phyloP scores from a whole-genome alignment of 2,329 filamentous ascomycete species.

The Dactylellina leptospora region DNA sequence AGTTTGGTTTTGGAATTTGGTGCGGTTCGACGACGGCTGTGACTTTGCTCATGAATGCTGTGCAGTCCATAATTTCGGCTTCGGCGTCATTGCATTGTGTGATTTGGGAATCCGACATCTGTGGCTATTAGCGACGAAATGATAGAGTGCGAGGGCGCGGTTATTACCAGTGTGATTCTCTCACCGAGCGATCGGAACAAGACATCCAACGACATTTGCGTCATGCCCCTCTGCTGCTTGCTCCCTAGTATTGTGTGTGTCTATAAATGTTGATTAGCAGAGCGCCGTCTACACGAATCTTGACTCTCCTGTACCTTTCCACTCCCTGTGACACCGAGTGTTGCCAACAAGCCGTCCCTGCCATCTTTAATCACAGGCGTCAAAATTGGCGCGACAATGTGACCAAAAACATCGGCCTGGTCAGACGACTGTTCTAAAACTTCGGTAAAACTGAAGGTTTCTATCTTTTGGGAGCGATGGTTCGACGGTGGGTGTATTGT shows the following conservation, averaged over 20 bases:
- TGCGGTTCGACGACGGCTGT: conserved; percentile 41
- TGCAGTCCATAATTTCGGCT: conserved; percentile 31
- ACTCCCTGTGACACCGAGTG: conserved; percentile 90
- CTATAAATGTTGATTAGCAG: conserved; percentile 63
- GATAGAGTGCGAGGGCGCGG: background rate
- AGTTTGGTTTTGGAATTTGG: conserved; percentile 46
- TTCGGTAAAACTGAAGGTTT: conserved; percentile 91
- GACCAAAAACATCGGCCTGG: conserved; percentile 86
- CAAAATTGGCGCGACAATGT: conserved; percentile 77
- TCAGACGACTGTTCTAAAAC: conserved; percentile 88
- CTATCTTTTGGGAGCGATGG: conserved; percentile 83
- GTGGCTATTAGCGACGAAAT: background rate
- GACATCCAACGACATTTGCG: conserved; percentile 88
- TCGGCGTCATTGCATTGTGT: conserved; percentile 50
- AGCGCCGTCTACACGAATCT: background rate
- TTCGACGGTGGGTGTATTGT: conserved; percentile 69
- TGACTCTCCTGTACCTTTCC: conserved; percentile 75
- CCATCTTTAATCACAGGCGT: conserved; percentile 78
- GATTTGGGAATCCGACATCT: conserved; percentile 49
- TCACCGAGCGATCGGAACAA: conserved; percentile 82
- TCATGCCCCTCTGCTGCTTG: conserved; percentile 83
- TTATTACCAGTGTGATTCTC: conserved; percentile 66
- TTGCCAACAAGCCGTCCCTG: conserved; percentile 83
- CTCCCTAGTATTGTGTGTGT: conserved; percentile 96
- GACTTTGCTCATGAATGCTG: conserved; percentile 43